phyloP scores from a whole-genome alignment of 2,329 filamentous ascomycete species.

The Penicillium vulpinum region DNA sequence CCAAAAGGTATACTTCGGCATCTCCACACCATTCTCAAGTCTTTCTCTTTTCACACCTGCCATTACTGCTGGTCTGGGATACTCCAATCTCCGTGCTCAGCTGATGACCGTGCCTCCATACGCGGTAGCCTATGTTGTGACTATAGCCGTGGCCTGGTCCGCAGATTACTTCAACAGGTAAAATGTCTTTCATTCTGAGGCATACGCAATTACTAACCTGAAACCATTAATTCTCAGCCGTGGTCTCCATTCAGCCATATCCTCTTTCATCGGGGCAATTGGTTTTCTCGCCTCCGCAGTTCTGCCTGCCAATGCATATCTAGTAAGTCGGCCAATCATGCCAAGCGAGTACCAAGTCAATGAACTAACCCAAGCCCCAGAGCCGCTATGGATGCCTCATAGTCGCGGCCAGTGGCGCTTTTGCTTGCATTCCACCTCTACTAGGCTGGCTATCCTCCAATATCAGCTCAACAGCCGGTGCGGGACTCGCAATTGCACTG shows the following conservation, averaged over 20 bases:
- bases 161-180: slow-evolving; percentile 55
- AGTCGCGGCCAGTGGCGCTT: slow-evolving; percentile 65
- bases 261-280: slow-evolving; percentile 53
- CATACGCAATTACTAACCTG: not conserved
- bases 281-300: slow-evolving; percentile 65
- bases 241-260: slow-evolving; percentile 52
- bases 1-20: slow-evolving; percentile 50
- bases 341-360: not conserved
- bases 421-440: slow-evolving; percentile 68
- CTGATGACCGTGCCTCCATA: slow-evolving; percentile 68
- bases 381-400: slow-evolving; percentile 70
- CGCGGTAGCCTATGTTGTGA: slow-evolving; percentile 59
- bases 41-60: slow-evolving; percentile 64
- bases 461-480: slow-evolving; percentile 63
- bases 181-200: not conserved
- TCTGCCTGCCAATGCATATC: slow-evolving; percentile 61
- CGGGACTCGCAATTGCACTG: slow-evolving; percentile 68
- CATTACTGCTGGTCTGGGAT: slow-evolving; percentile 61
- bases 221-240: slow-evolving; percentile 34
- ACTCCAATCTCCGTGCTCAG: slow-evolving; percentile 60
- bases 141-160: slow-evolving; percentile 56
- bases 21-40: slow-evolving; percentile 58
- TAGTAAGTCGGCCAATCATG: slow-evolving; percentile 27
- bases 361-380: slow-evolving; percentile 17
- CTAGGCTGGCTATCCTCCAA: slow-evolving; percentile 72